Base-by-base conservation (phyloP, 2,329 filamentous ascomycete species). In the Claviceps sp. region DNA sequence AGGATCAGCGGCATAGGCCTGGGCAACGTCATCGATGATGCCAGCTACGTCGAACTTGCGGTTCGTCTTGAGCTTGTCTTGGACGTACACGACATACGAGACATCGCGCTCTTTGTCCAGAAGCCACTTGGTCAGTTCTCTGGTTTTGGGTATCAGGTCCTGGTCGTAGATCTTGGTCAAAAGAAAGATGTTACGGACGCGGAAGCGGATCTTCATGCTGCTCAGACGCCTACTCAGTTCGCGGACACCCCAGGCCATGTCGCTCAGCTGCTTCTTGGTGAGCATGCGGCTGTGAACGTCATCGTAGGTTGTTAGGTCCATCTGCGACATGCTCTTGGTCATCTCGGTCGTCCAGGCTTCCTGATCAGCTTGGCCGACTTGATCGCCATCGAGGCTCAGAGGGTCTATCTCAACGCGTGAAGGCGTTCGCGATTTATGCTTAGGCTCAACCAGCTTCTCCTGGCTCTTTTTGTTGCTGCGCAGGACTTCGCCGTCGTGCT, bases 211-310 rank as follows among this genome's bases (percentile, higher is more conserved):
- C 53, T 84, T 80, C 64, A 97, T 83, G 66, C 83, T 89, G 49
- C 88, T 86, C 53, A 97, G 71, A 54, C 87, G 85, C 62, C 95
- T 86, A 34, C 87, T 91, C 53, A 98, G 72, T 67, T 96, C 88
- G 47, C 93, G 78, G 53, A 97, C 93, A 26, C 91, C 90, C 81
- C 91, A 90, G 0, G 91, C 90, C 91, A 98, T 97, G 61, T 97
- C 93, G 14, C 86, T 89, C 43, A 98, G 75, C 67, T 98, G 88
- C 66, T 87, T 89, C 72, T 97, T 97, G 1, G 90, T 96, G 58
- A 97, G 75, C 48, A 96, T 78, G n/a, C 91, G 79, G 53, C 77
- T 81, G 60, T 79, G 76, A 43, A 76, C 59, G 8, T 67, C 63
- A 26, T 66, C 63, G 53, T 66, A 55, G 43, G 63, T 54, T 7